These are phyloP conservation scores for Vinca minor DNA, from an alignment of 257 asterid species.

Conservation along the genomic window DNA sequence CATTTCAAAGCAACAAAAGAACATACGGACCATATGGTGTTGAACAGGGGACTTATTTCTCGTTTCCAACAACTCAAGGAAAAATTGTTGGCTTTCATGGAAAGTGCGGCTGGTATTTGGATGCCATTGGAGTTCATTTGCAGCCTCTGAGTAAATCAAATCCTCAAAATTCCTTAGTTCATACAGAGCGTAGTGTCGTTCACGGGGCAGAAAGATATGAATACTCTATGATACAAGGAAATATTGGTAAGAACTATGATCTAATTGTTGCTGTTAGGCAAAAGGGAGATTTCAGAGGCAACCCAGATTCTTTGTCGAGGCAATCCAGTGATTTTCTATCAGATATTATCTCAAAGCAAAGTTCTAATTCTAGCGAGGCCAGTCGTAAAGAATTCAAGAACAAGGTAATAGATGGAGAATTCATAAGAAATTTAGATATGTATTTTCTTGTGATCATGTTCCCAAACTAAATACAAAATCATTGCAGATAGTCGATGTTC, in stretches of 20 bases:
- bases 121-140: conserved; percentile 57
- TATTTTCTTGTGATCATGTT: background rate
- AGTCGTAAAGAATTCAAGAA: conserved; percentile 25
- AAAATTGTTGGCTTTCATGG: conserved; percentile 77
- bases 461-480: background rate
- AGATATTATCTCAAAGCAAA: conserved; percentile 11
- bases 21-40: conserved; percentile 60
- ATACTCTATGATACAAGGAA: conserved; percentile 58
- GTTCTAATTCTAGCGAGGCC: conserved; percentile 23
- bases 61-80: conserved; percentile 39
- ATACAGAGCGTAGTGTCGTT: conserved; percentile 21
- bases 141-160: conserved; percentile 34
- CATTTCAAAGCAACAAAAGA: conserved; percentile 55
- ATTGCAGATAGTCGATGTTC: conserved; percentile 25
- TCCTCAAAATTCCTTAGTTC: conserved; percentile 20
- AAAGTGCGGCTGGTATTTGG: conserved; percentile 54
- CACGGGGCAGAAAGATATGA: conserved; percentile 28
- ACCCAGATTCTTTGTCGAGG: conserved; percentile 9
- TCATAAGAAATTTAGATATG: background rate
- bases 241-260: conserved; percentile 44
- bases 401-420: conserved; percentile 20
- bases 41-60: conserved; percentile 50
- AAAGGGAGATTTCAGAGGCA: conserved; percentile 11
- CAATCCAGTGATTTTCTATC: conserved; percentile 18
- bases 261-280: conserved; percentile 54